A percentile compares a stretch with the other conserved stretches of the same genome.
Evolutionary conservation across 23 red algal genomes (phyloP).

Genomic region (Gracilaria vermiculophylla): DNA sequence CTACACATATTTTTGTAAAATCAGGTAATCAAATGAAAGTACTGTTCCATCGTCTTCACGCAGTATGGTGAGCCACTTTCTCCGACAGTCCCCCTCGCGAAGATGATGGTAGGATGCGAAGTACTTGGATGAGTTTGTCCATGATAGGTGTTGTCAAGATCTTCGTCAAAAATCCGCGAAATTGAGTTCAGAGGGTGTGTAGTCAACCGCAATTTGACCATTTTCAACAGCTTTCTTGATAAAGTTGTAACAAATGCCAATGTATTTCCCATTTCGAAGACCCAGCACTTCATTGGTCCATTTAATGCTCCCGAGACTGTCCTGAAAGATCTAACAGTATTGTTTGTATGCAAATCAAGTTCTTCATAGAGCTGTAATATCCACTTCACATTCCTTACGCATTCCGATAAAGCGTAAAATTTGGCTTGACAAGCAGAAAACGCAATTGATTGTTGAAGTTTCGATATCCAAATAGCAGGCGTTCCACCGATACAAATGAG

Average conservation of each 20-base stretch:
- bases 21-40: no score
- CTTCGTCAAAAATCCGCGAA: slow-evolving; percentile 29
- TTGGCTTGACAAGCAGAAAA: slow-evolving; percentile 18
- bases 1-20: neutral
- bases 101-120: neutral
- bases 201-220: neutral
- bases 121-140: neutral
- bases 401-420: slow-evolving; percentile 22
- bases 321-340: neutral
- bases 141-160: neutral
- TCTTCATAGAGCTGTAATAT: neutral
- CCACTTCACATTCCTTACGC: neutral
- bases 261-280: slow-evolving; percentile 14
- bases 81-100: slow-evolving; percentile 41
- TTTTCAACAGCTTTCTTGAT: slow-evolving; percentile 1
- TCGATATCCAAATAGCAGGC: slow-evolving; percentile 20
- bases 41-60: neutral
- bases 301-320: slow-evolving; percentile 31
- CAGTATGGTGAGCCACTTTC: no score
- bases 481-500: neutral
- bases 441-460: neutral
- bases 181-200: slow-evolving; percentile 38
- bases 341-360: neutral
- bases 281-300: slow-evolving; percentile 13
- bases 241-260: neutral